Base-by-base conservation (phyloP, 768 basidiomycete genomes). In the Collybia mongolica region DNA sequence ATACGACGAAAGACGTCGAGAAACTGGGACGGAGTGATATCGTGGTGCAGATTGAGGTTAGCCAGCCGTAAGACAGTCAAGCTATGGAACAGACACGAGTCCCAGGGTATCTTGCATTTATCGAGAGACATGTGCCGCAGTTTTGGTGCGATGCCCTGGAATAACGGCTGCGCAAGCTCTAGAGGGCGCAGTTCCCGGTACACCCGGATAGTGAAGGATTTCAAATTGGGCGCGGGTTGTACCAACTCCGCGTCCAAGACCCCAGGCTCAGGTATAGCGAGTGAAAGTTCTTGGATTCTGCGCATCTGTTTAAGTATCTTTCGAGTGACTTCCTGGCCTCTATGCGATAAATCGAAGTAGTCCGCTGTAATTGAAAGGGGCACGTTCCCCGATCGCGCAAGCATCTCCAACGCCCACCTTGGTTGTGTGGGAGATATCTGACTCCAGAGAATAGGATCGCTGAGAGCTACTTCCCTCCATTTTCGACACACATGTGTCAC, bases 401-500 rank as follows among this genome's bases (percentile, higher is more conserved):
- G 39, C 45, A 46, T 46, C 35, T 47, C 45, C 36, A 23, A 6
- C 2, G 37, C 45, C 45, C 45, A 52, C n/a, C 15, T 42, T 9
- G 51, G 28, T 24, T n/a, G 20, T 18, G 26, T 22, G 36, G 51
- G 17, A 6, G 50, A 51, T 18, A 42, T 24, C 19, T 48, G 45
- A 19, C 45, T 47, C 46, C 51, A 52, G 37, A 42, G 23, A 15
- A 24, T 18, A 11, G 51, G 39, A 41, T 52, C 46, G 12, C 14
- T 23, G 39, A 52, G 41, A 17, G 43, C 28, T 14, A 43, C 37
- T 37, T 47, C 26, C n/a, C 51, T 24, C 51, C 51, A 52, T 17
- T 19, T 28, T 18, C 35, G 51, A 35, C 51, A 52, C 19, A 52
- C 51, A 28, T 42, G 46, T 2, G 46, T 48, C 24, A 52, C 7